Conservation (phyloP, 345 rosid species). For the Acer yangbiense region DNA sequence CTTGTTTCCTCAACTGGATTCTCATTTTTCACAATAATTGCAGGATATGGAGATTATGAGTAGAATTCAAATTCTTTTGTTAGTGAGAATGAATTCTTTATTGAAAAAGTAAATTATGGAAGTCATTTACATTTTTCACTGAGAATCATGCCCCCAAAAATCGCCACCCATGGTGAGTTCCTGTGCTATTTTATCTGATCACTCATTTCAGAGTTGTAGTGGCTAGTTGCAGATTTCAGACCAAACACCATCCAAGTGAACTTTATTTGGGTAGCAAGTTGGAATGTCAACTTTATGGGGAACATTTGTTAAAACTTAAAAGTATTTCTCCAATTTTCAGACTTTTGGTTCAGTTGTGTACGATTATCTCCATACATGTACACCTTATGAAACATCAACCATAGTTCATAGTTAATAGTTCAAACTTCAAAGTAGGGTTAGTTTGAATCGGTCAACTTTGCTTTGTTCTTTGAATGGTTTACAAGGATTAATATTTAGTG, state of each 20-base stretch:
- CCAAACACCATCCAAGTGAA: background rate
- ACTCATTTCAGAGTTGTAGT: background rate
- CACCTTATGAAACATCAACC: background rate
- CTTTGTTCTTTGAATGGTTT: background rate
- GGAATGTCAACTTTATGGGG: background rate
- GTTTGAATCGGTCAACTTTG: background rate
- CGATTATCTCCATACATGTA: background rate
- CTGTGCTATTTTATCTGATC: background rate
- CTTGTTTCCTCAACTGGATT: background rate
- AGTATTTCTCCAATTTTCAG: background rate
- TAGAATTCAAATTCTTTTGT: conserved; percentile 3
- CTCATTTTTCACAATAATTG: background rate
- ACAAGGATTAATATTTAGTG: background rate
- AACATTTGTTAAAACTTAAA: conserved; percentile 12
- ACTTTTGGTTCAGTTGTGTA: background rate
- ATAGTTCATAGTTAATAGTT: background rate
- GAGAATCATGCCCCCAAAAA: background rate
- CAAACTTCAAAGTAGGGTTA: background rate
- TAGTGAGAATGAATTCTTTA: background rate
- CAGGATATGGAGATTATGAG: conserved; percentile 20
- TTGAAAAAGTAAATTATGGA: background rate
- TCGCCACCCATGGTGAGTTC: conserved; percentile 6
- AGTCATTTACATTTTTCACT: background rate
- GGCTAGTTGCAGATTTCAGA: conserved; percentile 12
- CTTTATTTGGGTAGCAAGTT: background rate